phyloP scores from a whole-genome alignment of 495 filamentous ascomycete species.

The Friedmanniomyces simplex region DNA sequence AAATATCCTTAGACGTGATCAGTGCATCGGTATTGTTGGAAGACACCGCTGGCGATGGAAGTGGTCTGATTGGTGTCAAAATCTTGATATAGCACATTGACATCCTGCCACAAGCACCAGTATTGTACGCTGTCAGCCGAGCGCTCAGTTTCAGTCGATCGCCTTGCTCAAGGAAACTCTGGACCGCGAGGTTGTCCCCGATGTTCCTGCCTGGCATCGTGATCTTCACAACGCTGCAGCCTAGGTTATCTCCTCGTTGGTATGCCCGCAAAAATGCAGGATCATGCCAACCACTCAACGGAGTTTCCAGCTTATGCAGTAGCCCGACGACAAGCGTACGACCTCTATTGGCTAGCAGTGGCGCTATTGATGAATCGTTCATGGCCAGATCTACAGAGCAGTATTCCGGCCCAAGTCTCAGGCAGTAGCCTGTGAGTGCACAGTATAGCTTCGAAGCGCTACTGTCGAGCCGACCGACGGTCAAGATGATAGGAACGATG shows the following conservation, averaged over 20 bases:
- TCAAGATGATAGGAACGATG: slow-evolving; percentile 58
- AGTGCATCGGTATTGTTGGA: neutral
- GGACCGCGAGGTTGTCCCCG: slow-evolving; percentile 48
- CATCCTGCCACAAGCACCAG: slow-evolving; percentile 54
- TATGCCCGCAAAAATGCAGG: slow-evolving; percentile 37
- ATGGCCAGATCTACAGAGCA: slow-evolving; percentile 55
- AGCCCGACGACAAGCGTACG: slow-evolving; percentile 68
- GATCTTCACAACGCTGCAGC: slow-evolving; percentile 61
- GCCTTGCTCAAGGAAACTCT: slow-evolving; percentile 43
- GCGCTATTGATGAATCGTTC: slow-evolving; percentile 39
- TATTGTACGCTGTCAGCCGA: slow-evolving; percentile 61
- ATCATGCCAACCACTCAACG: slow-evolving; percentile 48
- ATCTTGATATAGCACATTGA: slow-evolving; percentile 59
- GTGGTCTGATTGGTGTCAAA: slow-evolving; percentile 52
- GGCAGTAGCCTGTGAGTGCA: slow-evolving; percentile 52
- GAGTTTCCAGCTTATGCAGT: slow-evolving; percentile 25
- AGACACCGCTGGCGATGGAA: neutral
- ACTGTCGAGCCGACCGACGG: slow-evolving; percentile 34
- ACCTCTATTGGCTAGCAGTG: slow-evolving; percentile 48
- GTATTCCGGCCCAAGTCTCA: slow-evolving; percentile 67
- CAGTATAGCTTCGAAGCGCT: slow-evolving; percentile 29
- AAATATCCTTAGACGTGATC: slow-evolving; percentile 47
- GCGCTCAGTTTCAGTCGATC: slow-evolving; percentile 35
- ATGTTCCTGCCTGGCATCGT: slow-evolving; percentile 50
- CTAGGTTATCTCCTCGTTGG: slow-evolving; percentile 44